Percentiles rank a stretch among this genome's conserved stretches.
phyloP scores from a whole-genome alignment of 1,284 basidiomycete species.

The Apiotrichum gracile region DNA sequence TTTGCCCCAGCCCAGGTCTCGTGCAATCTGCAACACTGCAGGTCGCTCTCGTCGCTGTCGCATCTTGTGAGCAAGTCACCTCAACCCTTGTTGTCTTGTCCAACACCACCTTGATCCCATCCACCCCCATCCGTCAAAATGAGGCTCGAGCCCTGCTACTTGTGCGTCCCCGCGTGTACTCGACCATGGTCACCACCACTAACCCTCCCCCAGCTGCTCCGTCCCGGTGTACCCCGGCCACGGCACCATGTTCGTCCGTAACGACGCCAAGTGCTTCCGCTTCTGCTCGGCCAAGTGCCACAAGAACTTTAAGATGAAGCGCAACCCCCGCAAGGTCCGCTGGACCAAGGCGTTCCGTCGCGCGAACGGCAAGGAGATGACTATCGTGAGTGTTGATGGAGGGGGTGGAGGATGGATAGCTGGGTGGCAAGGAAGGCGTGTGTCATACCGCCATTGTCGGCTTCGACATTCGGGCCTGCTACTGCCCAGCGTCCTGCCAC shows the following conservation, averaged over 20 bases:
- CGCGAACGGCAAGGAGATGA: constrained; percentile 99
- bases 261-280: constrained; percentile 92
- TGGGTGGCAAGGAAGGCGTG: background rate
- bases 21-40: too few relatives aligned
- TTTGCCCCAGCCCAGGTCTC: too few relatives aligned
- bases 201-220: constrained; percentile 56
- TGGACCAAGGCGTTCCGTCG: constrained; percentile 99
- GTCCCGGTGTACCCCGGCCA: constrained; percentile 92
- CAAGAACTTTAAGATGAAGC: constrained; percentile 99
- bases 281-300: constrained; percentile 98
- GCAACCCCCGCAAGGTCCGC: constrained; percentile 96
- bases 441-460: too few relatives aligned
- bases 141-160: constrained; percentile 81
- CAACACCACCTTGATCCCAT: constrained; percentile 29
- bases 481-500: too few relatives aligned
- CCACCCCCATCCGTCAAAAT: constrained; percentile 46
- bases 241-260: constrained; percentile 90
- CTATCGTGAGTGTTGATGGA: constrained; percentile 61
- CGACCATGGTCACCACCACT: background rate
- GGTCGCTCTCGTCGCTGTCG: background rate
- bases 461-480: too few relatives aligned
- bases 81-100: constrained; percentile 31
- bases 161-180: constrained; percentile 31
- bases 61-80: background rate
- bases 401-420: background rate